Conservation (phyloP, 2,329 filamentous ascomycete species). For the Clonostachys solani region DNA sequence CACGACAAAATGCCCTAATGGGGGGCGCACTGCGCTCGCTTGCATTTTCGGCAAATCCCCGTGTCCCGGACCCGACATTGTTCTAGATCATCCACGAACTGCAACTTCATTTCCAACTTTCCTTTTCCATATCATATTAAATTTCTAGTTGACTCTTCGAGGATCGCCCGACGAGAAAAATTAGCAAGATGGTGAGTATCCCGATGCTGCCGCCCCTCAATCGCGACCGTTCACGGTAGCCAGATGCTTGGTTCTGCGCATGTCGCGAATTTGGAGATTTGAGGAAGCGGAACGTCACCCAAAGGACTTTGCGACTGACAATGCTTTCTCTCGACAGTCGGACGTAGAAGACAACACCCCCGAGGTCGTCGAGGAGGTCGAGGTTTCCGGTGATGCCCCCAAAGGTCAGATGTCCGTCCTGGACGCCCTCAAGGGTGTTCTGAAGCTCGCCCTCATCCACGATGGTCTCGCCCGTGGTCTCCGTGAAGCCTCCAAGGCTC, state of each 20-base stretch:
- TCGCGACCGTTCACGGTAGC: too few relatives aligned
- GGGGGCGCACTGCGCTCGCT: slow-evolving; percentile 17
- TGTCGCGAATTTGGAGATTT: background rate
- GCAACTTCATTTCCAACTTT: slow-evolving; percentile 18
- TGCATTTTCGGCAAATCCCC: slow-evolving; percentile 27
- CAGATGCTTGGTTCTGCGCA: background rate
- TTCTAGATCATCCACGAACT: too few relatives aligned
- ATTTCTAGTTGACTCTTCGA: slow-evolving; percentile 53
- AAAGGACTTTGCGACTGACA: background rate
- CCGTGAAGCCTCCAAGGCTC: slow-evolving; percentile 96
- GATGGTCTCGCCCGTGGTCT: slow-evolving; percentile 98
- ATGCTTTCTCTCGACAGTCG: slow-evolving; percentile 57
- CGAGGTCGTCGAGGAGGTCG: slow-evolving; percentile 85
- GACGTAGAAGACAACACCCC: slow-evolving; percentile 99
- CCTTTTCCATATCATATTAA: slow-evolving; percentile 14
- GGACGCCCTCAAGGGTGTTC: slow-evolving; percentile 96
- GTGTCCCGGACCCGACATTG: slow-evolving; percentile 2
- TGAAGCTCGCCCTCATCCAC: slow-evolving; percentile 99
- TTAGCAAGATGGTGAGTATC: slow-evolving; percentile 55
- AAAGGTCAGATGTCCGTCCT: slow-evolving; percentile 97
- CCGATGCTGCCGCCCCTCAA: background rate
- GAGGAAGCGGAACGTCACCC: slow-evolving; percentile 11
- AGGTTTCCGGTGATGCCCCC: slow-evolving; percentile 88
- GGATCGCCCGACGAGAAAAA: slow-evolving; percentile 60
- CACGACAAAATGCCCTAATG: slow-evolving; percentile 38